Percentiles rank a stretch among this genome's conserved stretches.
These are phyloP conservation scores for Candida maltosa DNA, from an alignment of 805 yeast genomes.

Conservation along the genomic window DNA sequence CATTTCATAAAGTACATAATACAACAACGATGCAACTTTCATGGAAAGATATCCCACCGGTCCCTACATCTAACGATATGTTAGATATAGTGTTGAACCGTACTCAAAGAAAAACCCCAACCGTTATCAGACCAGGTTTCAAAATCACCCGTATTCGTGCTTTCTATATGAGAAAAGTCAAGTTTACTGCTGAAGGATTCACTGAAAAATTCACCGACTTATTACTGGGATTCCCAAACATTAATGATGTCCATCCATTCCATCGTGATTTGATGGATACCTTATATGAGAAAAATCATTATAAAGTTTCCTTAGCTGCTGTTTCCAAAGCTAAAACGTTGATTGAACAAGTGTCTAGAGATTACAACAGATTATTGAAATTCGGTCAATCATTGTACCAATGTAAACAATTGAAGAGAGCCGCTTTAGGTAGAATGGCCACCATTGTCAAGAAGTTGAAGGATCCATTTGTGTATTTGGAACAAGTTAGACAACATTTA, in stretches of 20 bases:
- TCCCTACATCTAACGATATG: slow-evolving; percentile 87
- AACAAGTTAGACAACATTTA: slow-evolving; percentile 98
- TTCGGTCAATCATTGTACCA: slow-evolving; percentile 97
- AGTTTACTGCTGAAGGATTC: slow-evolving; percentile 94
- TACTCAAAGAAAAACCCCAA: slow-evolving; percentile 98
- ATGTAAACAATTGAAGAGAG: slow-evolving; percentile 97
- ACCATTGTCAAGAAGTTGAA: slow-evolving; percentile 93
- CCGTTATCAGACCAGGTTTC: slow-evolving; percentile 97
- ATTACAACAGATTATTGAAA: slow-evolving; percentile 88
- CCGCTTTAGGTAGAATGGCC: slow-evolving; percentile 99
- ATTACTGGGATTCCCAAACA: slow-evolving; percentile 87
- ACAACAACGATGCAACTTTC: slow-evolving; percentile 79
- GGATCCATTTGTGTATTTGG: slow-evolving; percentile 89
- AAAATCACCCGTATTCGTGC: slow-evolving; percentile 94
- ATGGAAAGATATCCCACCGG: slow-evolving; percentile 97
- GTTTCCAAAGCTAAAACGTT: slow-evolving; percentile 89
- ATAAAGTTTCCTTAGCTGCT: slow-evolving; percentile 94
- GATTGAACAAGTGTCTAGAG: slow-evolving; percentile 94
- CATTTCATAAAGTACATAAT: neutral
- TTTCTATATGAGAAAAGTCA: slow-evolving; percentile 97
- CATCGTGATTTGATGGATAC: slow-evolving; percentile 98
- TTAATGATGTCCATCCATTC: slow-evolving; percentile 97
- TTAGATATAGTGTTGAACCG: slow-evolving; percentile 95
- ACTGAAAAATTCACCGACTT: slow-evolving; percentile 87
- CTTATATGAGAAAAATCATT: slow-evolving; percentile 95